These are phyloP conservation scores for Backusella australiensis DNA, from an alignment of 192 early-diverging fungal genomes.

Conservation along the genomic window DNA sequence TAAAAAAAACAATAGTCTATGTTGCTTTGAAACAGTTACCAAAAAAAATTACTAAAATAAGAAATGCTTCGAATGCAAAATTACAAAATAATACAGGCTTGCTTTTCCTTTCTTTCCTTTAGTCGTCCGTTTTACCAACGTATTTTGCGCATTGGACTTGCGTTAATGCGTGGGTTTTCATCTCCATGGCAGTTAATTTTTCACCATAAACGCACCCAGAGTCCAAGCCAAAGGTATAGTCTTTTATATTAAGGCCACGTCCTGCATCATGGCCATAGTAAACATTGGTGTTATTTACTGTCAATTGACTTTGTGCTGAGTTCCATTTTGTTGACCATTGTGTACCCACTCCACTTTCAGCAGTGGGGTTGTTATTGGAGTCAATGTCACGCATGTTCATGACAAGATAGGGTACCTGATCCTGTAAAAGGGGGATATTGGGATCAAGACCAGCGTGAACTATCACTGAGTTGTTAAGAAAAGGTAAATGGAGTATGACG, in stretches of 20 bases:
- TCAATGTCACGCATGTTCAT: slow-evolving; percentile 61
- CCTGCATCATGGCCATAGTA: slow-evolving; percentile 74
- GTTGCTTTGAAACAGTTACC: not conserved
- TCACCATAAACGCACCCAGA: slow-evolving; percentile 69
- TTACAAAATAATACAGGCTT: not conserved
- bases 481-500: slow-evolving; percentile 46
- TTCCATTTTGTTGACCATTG: slow-evolving; percentile 45
- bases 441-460: slow-evolving; percentile 70
- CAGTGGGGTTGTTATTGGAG: slow-evolving; percentile 35
- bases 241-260: slow-evolving; percentile 51
- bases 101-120: not conserved
- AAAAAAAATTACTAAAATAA: not conserved
- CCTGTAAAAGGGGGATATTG: slow-evolving; percentile 33
- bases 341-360: slow-evolving; percentile 33
- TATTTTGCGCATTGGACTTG: slow-evolving; percentile 30
- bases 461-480: slow-evolving; percentile 48
- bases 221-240: slow-evolving; percentile 62
- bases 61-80: not conserved
- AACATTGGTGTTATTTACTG: slow-evolving; percentile 37
- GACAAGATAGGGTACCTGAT: slow-evolving; percentile 56
- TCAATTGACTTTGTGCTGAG: slow-evolving; percentile 18
- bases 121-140: not conserved
- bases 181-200: slow-evolving; percentile 55
- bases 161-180: slow-evolving; percentile 16
- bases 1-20: not conserved